Evolutionary conservation across 1,284 basidiomycete species (phyloP).

Genomic region (Boletellus sp.): DNA sequence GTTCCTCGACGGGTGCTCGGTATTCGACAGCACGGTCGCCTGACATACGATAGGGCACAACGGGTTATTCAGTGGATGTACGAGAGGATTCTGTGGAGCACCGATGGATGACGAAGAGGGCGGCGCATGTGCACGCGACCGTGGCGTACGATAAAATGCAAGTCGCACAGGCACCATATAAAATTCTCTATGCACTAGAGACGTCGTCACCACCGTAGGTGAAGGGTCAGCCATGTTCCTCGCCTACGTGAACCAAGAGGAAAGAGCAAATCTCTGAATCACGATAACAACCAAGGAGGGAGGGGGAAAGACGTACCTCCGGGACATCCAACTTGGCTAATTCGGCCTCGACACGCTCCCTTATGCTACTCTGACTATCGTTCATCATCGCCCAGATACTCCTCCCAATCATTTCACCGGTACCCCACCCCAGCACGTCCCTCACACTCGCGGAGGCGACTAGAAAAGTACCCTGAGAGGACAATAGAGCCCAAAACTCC

Average conservation of each 20-base stretch:
- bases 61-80: constrained; percentile 19
- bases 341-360: constrained; percentile 21
- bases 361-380: constrained; percentile 18
- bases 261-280: neutral
- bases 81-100: constrained; percentile 1
- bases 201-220: constrained; percentile 22
- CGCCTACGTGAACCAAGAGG: constrained; percentile 7
- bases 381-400: constrained; percentile 51
- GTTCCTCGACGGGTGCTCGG: neutral
- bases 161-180: constrained; percentile 24
- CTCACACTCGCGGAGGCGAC: constrained; percentile 48
- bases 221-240: constrained; percentile 13
- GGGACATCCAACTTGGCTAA: constrained; percentile 15
- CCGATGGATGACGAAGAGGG: constrained; percentile 1
- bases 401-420: constrained; percentile 68
- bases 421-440: constrained; percentile 63
- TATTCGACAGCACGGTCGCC: constrained; percentile 24
- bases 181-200: constrained; percentile 23
- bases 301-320: constrained; percentile 17
- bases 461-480: constrained; percentile 48
- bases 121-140: constrained; percentile 1
- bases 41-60: constrained; percentile 32
- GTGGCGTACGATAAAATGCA: constrained; percentile 26
- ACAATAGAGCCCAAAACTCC: constrained; percentile 63
- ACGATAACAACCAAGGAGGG: neutral